Evolutionary conservation across 768 basidiomycete genomes (phyloP).

Genomic region (Suillus decipiens): DNA sequence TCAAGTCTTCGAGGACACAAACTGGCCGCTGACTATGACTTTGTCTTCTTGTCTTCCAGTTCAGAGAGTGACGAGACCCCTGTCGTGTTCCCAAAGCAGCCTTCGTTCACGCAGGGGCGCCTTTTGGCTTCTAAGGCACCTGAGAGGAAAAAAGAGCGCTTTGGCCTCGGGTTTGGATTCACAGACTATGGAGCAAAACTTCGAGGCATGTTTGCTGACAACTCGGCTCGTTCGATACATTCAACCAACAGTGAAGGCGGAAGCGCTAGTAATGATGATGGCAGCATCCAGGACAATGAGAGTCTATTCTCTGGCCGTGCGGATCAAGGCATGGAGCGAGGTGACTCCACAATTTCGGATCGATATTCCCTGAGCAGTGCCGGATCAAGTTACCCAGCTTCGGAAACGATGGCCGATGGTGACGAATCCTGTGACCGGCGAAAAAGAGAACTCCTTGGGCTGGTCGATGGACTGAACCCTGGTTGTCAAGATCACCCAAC

Average conservation of each 20-base stretch:
- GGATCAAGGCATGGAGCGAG: slow-evolving; percentile 11
- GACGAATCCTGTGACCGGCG: slow-evolving; percentile 30
- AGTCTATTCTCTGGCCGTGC: slow-evolving; percentile 11
- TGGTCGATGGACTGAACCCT: slow-evolving; percentile 36
- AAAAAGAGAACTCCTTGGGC: slow-evolving; percentile 38
- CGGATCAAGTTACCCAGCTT: slow-evolving; percentile 4
- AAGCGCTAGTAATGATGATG: background rate
- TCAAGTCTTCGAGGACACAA: slow-evolving; percentile 34
- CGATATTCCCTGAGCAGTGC: slow-evolving; percentile 2
- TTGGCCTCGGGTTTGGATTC: slow-evolving; percentile 32
- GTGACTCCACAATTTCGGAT: slow-evolving; percentile 1
- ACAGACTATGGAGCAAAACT: slow-evolving; percentile 15
- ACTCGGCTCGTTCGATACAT: background rate
- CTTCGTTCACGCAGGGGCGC: slow-evolving; percentile 20
- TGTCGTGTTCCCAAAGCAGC: slow-evolving; percentile 19
- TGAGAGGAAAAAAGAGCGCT: slow-evolving; percentile 27
- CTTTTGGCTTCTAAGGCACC: slow-evolving; percentile 24
- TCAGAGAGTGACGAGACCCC: slow-evolving; percentile 38
- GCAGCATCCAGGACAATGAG: background rate
- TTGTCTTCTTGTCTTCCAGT: slow-evolving; percentile 42
- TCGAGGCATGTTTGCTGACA: slow-evolving; percentile 14
- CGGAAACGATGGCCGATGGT: slow-evolving; percentile 7
- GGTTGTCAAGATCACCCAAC: slow-evolving; percentile 11
- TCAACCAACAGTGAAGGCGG: background rate
- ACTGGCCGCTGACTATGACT: slow-evolving; percentile 47